Percentiles rank a stretch among this genome's conserved stretches.
phyloP scores from a whole-genome alignment of 163 green algal species.

The Scenedesmus sp. region DNA sequence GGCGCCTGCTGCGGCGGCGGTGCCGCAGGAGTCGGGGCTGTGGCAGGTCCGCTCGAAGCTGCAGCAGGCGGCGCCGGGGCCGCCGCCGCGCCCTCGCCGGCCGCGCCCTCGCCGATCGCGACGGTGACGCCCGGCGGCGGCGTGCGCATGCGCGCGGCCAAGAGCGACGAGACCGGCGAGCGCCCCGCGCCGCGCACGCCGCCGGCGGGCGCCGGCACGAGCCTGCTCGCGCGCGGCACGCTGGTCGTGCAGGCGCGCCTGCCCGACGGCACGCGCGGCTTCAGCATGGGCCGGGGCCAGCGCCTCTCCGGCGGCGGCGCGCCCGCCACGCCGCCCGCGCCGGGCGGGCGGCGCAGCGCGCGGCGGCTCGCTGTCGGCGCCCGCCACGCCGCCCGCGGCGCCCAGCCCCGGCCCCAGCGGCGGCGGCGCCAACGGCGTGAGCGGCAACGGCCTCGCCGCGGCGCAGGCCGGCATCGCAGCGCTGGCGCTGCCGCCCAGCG shows the following conservation, averaged over 20 bases:
- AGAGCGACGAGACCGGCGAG: background rate
- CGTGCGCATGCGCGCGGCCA: too few species aligned
- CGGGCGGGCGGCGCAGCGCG: slow-evolving; percentile 14
- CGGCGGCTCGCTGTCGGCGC: too few species aligned
- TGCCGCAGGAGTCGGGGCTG: too few species aligned
- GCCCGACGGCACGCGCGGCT: slow-evolving; percentile 38
- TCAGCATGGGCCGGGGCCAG: slow-evolving; percentile 29
- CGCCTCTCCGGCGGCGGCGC: background rate
- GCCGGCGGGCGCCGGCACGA: slow-evolving; percentile 18
- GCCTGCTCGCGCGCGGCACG: background rate
- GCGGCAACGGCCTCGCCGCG: background rate
- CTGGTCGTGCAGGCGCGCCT: slow-evolving; percentile 4
- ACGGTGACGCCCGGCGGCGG: too few species aligned
- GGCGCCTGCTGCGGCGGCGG: background rate
- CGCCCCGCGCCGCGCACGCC: slow-evolving; percentile 20
- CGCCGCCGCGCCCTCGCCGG: too few species aligned
- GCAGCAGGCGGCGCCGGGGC: too few species aligned
- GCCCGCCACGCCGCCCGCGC: background rate
- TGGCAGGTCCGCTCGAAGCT: too few species aligned
- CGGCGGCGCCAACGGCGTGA: background rate
- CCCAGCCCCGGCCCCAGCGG: background rate
- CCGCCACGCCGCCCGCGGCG: too few species aligned
- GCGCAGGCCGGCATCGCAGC: background rate
- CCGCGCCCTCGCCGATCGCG: too few species aligned
- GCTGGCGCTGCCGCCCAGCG: background rate